Percentiles rank a stretch among this genome's conserved stretches.
These are phyloP conservation scores for Jatropha podagrica DNA, from an alignment of 441 rosid species.

Conservation along the genomic window DNA sequence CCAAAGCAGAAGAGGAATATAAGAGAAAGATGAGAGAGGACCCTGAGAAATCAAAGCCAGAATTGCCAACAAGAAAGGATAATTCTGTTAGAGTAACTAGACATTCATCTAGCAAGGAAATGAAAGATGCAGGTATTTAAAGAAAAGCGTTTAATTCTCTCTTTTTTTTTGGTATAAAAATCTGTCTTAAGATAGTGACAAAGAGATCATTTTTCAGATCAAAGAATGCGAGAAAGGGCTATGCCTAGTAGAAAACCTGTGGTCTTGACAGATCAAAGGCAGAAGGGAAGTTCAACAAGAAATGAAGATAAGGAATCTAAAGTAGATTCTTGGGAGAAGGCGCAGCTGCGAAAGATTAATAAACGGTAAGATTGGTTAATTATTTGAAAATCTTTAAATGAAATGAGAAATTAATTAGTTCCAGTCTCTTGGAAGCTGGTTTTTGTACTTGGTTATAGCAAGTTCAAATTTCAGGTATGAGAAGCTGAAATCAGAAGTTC, in stretches of 20 bases:
- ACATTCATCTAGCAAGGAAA: constrained; percentile 33
- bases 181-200: neutral
- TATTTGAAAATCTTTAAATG: neutral
- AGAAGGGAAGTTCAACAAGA: constrained; percentile 20
- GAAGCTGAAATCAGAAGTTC: constrained; percentile 52
- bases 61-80: constrained; percentile 22
- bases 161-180: too few species aligned
- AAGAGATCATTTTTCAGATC: constrained; percentile 11
- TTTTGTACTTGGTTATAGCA: neutral
- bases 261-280: constrained; percentile 22
- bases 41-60: constrained; percentile 30
- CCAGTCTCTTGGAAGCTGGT: neutral
- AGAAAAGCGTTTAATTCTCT: neutral
- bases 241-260: constrained; percentile 23
- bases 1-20: constrained; percentile 35
- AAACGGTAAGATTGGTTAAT: constrained; percentile 35
- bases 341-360: constrained; percentile 46
- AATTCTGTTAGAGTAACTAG: constrained; percentile 25
- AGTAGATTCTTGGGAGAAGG: constrained; percentile 71
- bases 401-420: neutral
- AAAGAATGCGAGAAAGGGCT: constrained; percentile 22
- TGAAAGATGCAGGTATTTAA: constrained; percentile 33
- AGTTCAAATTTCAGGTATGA: constrained; percentile 50
- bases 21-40: constrained; percentile 40
- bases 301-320: constrained; percentile 30